These are phyloP conservation scores for Rhizopus stolonifer DNA, from an alignment of 371 early-diverging fungal genomes.

Conservation along the genomic window DNA sequence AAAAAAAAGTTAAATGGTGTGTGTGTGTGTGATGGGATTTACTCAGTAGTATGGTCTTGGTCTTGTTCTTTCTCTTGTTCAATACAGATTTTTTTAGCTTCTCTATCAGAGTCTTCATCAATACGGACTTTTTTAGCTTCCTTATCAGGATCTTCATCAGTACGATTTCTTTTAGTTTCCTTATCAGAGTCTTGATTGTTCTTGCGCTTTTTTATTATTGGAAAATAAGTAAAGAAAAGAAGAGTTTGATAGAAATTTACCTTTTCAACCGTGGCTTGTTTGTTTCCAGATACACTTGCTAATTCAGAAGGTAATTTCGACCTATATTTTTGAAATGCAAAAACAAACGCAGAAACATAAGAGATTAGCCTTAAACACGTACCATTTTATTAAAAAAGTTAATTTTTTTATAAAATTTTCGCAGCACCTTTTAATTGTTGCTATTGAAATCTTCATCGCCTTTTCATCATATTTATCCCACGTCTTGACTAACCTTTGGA, in stretches of 20 bases:
- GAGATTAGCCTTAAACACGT: constrained; percentile 2
- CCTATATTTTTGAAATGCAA: constrained; percentile 1
- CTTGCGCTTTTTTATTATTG: not conserved
- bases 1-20: not conserved
- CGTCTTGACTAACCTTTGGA: constrained; percentile 65
- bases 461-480: constrained; percentile 75
- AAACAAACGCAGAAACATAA: not conserved
- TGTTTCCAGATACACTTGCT: not conserved
- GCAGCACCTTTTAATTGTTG: constrained; percentile 22
- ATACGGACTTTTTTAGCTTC: too few species aligned
- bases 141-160: not conserved
- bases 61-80: too few species aligned
- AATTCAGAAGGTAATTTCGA: not conserved
- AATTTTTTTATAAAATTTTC: constrained; percentile 1
- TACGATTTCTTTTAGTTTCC: too few species aligned
- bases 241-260: not conserved
- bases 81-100: too few species aligned
- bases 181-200: not conserved
- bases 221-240: not conserved
- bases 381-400: constrained; percentile 4
- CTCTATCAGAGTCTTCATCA: not conserved
- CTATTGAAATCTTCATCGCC: constrained; percentile 63
- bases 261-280: not conserved
- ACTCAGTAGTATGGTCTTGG: not conserved
- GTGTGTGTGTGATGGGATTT: too few species aligned